phyloP scores from a whole-genome alignment of 306 rosid genomes.

The Prunus persica region DNA sequence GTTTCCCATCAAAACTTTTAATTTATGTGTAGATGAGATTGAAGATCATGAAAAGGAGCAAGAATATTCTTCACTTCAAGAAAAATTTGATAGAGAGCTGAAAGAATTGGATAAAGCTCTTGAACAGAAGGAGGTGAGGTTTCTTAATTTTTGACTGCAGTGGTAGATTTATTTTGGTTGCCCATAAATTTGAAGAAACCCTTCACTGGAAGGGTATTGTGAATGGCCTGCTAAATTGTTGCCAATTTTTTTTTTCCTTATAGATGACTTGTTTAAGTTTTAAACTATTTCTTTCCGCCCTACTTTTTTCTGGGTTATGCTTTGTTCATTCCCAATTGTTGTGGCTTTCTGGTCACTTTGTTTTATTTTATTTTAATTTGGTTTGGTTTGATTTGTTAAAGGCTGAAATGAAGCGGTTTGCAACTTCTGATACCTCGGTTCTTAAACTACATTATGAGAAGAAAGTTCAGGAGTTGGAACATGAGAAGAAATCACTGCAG shows the following conservation, averaged over 20 bases:
- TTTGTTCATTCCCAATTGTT: neutral
- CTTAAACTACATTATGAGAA: constrained; percentile 84
- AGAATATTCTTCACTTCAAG: constrained; percentile 91
- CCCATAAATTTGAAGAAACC: neutral
- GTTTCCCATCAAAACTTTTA: neutral
- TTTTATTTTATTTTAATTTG: neutral
- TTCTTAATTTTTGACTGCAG: neutral
- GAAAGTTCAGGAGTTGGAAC: constrained; percentile 85
- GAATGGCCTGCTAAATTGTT: neutral
- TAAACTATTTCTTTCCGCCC: neutral
- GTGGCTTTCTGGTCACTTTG: neutral
- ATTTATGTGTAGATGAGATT: constrained; percentile 47
- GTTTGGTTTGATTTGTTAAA: constrained; percentile 24
- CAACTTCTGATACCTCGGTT: constrained; percentile 56
- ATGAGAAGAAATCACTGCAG: constrained; percentile 81
- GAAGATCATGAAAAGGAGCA: constrained; percentile 78
- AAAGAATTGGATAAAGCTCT: constrained; percentile 89
- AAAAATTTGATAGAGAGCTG: constrained; percentile 78
- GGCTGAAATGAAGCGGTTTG: constrained; percentile 93
- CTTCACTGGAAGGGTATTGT: neutral
- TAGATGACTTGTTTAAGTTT: neutral
- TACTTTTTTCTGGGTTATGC: neutral
- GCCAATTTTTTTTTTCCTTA: neutral
- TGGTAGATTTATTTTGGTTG: neutral
- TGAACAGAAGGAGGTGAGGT: constrained; percentile 88